Evolutionary conservation across 352 stramenopile genomes (phyloP), one percentile per base, ranked within the genome.

Genomic region (Phytophthora rubi): DNA sequence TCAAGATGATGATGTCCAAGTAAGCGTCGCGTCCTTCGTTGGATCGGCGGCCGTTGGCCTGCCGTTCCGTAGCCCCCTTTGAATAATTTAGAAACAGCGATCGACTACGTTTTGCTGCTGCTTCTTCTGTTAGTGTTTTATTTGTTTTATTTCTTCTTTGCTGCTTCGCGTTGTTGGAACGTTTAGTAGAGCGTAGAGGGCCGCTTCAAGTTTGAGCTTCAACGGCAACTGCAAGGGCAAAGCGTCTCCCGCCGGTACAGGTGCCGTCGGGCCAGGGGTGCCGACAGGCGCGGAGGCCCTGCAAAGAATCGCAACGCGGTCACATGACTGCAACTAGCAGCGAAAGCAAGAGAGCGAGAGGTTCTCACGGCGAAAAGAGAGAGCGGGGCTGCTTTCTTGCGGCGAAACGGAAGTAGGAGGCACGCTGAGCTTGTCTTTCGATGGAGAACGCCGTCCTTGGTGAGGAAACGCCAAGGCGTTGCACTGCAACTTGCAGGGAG

Each of bases 1-100:
- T 99, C 74, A 99, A 99, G 92, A 99, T 99, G 96, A 99, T 99
- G 97, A 99, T 99, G 94, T 97, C 90, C 79, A 97, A 97, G 89
- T 97, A 97, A 95, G 67, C 59, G 65, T 68, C 44, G 42, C 44
- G 68, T 66, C 30, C 1, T 12, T 54, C 35, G 15, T 48, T 32
- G 39, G 53, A 59, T 42, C 12, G 49, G 49, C 21, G 21, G 13
- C 1, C 13, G 30, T 35, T 15, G 13, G 10, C 48, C 16, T n/a
- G 42, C 16, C 42, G 23, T 48, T 13, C 42, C 37, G 13, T 69
- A 69, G 44, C 66, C 42, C 42, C 42, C 15, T 48, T 58, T 49
- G 56, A 69, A 64, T 73, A 73, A 73, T 56, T 73, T 73, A 73
- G 66, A 73, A 73, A 70, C 57, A 62, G 64, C 64, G 56, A 66